A percentile compares a stretch with the other conserved stretches of the same genome.
Conservation (phyloP, 441 rosid genomes). For the Euphorbia schlechtendalii region DNA sequence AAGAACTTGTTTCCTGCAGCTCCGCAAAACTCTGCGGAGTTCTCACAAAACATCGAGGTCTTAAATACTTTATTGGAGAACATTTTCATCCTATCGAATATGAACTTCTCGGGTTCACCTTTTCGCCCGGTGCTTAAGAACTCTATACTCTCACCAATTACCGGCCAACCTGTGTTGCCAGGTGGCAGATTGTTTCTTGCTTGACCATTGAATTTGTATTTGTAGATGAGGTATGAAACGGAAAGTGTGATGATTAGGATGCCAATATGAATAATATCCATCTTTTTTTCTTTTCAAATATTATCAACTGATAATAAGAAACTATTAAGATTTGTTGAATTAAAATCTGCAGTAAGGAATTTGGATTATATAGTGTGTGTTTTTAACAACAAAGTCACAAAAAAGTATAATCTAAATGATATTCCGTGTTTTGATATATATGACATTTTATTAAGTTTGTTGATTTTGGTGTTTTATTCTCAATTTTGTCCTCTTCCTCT, state of each 20-base stretch:
- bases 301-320: too few species aligned
- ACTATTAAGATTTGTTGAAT: neutral
- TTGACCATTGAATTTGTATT: conserved; percentile 6
- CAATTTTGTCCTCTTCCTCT: neutral
- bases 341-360: neutral
- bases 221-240: conserved; percentile 13
- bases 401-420: neutral
- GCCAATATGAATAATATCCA: conserved; percentile 12
- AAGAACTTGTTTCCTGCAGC: conserved; percentile 14
- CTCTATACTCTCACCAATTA: conserved; percentile 26
- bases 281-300: neutral
- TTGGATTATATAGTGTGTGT: neutral
- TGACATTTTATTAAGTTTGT: neutral
- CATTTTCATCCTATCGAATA: conserved; percentile 19
- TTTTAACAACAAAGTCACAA: neutral
- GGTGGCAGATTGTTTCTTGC: conserved; percentile 26
- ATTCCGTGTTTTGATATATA: too few species aligned
- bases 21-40: conserved; percentile 15
- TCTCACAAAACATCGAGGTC: conserved; percentile 24
- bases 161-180: conserved; percentile 27
- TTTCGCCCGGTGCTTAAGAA: conserved; percentile 14
- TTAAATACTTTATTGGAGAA: conserved; percentile 26
- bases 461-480: neutral
- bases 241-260: conserved; percentile 10
- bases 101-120: conserved; percentile 28